phyloP scores from a whole-genome alignment of 495 filamentous ascomycete genomes.

The Xylaria nigripes region DNA sequence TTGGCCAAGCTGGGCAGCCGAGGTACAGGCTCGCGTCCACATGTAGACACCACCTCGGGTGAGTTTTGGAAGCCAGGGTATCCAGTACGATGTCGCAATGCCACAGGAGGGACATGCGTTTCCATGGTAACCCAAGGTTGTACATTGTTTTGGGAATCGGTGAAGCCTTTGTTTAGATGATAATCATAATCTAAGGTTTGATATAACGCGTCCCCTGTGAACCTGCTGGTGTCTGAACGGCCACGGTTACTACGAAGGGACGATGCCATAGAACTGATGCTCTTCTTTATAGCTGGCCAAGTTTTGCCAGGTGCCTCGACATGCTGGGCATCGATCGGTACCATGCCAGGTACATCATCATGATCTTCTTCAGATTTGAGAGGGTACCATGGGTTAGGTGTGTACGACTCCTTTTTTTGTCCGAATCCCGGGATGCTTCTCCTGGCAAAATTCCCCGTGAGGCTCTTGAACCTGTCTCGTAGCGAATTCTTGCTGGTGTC shows the following conservation, averaged over 20 bases:
- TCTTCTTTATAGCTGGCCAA: slow-evolving; percentile 14
- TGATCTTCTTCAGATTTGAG: neutral
- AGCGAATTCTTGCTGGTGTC: neutral
- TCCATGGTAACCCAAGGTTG: neutral
- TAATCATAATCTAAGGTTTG: neutral
- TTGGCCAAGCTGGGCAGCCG: slow-evolving; percentile 14
- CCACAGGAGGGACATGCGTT: neutral
- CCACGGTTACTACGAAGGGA: slow-evolving; percentile 15
- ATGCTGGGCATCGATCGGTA: neutral
- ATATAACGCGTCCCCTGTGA: neutral
- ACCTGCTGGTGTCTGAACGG: neutral
- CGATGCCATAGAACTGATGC: slow-evolving; percentile 19
- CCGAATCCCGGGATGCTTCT: neutral
- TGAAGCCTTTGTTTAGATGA: slow-evolving; percentile 3
- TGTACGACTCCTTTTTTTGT: neutral
- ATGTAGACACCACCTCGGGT: slow-evolving; percentile 3
- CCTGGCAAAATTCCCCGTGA: slow-evolving; percentile 1
- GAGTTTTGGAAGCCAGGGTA: slow-evolving; percentile 8
- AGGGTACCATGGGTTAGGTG: neutral
- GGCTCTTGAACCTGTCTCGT: slow-evolving; percentile 2
- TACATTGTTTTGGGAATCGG: slow-evolving; percentile 5
- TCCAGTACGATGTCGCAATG: neutral
- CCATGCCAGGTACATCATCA: neutral
- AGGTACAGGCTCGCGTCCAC: slow-evolving; percentile 5
- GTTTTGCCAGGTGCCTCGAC: slow-evolving; percentile 3